phyloP scores from a whole-genome alignment of 1,139 yeast genomes.

The Arxiozyma telluris region DNA sequence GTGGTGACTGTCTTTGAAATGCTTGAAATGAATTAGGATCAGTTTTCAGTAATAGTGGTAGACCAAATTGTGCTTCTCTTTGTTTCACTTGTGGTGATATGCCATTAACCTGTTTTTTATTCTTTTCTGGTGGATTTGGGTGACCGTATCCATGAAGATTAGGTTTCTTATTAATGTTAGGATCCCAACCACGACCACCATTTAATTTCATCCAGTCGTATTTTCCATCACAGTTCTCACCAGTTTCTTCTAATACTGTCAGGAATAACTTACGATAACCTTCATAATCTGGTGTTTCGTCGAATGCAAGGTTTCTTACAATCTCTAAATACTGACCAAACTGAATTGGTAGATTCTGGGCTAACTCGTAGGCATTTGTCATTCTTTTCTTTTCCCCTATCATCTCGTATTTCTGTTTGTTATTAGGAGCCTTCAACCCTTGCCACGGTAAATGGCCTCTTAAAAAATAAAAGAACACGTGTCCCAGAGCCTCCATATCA shows the following conservation, averaged over 20 bases:
- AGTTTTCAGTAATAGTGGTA: slow-evolving; percentile 10
- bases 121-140: slow-evolving; percentile 46
- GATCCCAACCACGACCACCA: slow-evolving; percentile 79
- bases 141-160: slow-evolving; percentile 78
- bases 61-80: slow-evolving; percentile 16
- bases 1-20: slow-evolving; percentile 31
- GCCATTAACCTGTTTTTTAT: slow-evolving; percentile 29
- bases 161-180: slow-evolving; percentile 67
- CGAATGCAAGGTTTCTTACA: slow-evolving; percentile 64
- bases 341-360: slow-evolving; percentile 63
- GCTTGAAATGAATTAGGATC: slow-evolving; percentile 34
- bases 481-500: slow-evolving; percentile 92
- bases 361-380: slow-evolving; percentile 60
- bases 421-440: slow-evolving; percentile 83
- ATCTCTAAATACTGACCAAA: slow-evolving; percentile 68
- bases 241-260: slow-evolving; percentile 52
- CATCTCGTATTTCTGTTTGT: slow-evolving; percentile 73
- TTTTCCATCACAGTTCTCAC: slow-evolving; percentile 51
- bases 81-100: slow-evolving; percentile 14
- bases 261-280: slow-evolving; percentile 59
- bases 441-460: slow-evolving; percentile 98
- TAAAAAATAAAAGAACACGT: slow-evolving; percentile 88
- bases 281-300: slow-evolving; percentile 70
- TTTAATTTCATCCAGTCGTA: slow-evolving; percentile 82
- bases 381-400: slow-evolving; percentile 72